Base-by-base conservation (phyloP, 2,329 filamentous ascomycete genomes). In the Escovopsis sp. region DNA sequence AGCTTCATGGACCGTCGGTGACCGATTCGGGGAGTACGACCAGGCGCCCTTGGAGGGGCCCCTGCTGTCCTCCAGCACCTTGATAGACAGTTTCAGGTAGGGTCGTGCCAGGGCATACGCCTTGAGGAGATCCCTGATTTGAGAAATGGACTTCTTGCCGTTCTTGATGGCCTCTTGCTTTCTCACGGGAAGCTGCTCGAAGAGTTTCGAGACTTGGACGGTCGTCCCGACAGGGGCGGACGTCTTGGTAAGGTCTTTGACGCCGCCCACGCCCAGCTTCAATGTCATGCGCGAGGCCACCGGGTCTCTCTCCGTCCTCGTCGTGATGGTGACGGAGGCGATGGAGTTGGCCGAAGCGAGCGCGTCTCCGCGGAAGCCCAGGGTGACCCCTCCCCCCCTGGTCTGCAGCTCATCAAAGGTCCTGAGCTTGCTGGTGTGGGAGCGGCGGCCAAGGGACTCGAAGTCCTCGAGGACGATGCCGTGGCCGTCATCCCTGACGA, bases 341-440 rank as follows among this genome's bases (percentile, higher is more conserved):
- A 84, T 54, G 35, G 71, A 67, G 45, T 74, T 79, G 44, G 71
- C 68, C 55, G 75, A 78, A 33, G 81, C 79, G 45, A 89, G 62
- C 13, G 82, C 82, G 53, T 85, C 75, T 15, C 84, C 84, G 31
- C 84, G 73, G 53, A 88, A 89, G 2, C 84, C 84, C n/a, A 88
- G 67, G 29, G 70, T 79, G 35, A 62, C 65, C 1, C 72, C 70
- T 1, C 72, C 70, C 7, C 72, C 75, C 15, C 79, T 60, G 2
- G 53, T 56, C 39, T 61, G 65, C 32, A 87, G 61, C 39, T 87
- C 79, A 0, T 74, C 67, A 43, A 81, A 73, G n/a, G 63, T 64
- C 39, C 62, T 64, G 35, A 88, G 67, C 60, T 88, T 89, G 65
- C 81, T 87, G 1, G 84, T 88, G 51, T 81, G 73, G 27, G 79